phyloP scores from a whole-genome alignment of 768 basidiomycete genomes.

The Pleurotus tuoliensis region DNA sequence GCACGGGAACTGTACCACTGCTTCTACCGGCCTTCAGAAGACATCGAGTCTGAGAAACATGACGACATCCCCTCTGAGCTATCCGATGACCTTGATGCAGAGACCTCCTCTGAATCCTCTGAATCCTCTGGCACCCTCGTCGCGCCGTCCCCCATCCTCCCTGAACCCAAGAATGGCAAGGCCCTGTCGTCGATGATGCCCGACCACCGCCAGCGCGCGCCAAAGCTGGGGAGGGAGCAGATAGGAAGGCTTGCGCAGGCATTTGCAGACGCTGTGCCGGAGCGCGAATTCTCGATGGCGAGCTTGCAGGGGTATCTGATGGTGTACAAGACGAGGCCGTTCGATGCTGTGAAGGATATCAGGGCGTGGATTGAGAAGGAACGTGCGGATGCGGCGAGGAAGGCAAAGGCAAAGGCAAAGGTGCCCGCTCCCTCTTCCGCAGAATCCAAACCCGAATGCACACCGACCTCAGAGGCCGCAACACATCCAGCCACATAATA shows the following conservation, averaged over 20 bases:
- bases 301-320: slow-evolving; percentile 60
- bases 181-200: slow-evolving; percentile 13
- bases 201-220: slow-evolving; percentile 32
- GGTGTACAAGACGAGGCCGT: slow-evolving; percentile 58
- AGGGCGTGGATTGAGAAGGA: slow-evolving; percentile 50
- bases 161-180: slow-evolving; percentile 9
- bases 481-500: slow-evolving; percentile 22
- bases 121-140: slow-evolving; percentile 10
- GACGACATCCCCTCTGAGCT: slow-evolving; percentile 20
- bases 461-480: slow-evolving; percentile 16
- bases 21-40: slow-evolving; percentile 55
- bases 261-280: slow-evolving; percentile 53
- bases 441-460: not conserved
- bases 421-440: not conserved
- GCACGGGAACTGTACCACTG: slow-evolving; percentile 59
- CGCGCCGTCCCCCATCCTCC: slow-evolving; percentile 4
- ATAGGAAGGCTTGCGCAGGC: slow-evolving; percentile 44
- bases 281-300: slow-evolving; percentile 46
- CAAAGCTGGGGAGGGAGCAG: slow-evolving; percentile 34
- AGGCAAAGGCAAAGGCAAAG: not conserved
- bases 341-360: slow-evolving; percentile 46
- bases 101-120: slow-evolving; percentile 11
- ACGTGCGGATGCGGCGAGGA: slow-evolving; percentile 12
- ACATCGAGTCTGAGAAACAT: slow-evolving; percentile 18
- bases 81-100: slow-evolving; percentile 19